These are phyloP conservation scores for Dipteronia sinensis DNA, from an alignment of 345 rosid genomes.

Conservation along the genomic window DNA sequence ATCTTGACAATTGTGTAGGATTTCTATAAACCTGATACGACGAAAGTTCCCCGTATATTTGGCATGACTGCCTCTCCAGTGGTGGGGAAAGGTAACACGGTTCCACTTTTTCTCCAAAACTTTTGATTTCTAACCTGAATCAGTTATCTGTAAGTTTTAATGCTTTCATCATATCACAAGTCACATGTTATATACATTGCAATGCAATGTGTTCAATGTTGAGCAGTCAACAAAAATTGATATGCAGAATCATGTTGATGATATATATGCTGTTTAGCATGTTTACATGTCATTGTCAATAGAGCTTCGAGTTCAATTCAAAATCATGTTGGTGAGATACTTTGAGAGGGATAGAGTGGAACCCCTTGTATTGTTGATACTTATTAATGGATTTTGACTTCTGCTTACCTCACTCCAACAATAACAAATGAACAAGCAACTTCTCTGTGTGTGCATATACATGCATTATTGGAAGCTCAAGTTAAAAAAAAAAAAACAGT, in stretches of 20 bases:
- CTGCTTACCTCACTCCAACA: neutral
- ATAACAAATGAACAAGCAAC: neutral
- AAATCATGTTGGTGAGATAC: neutral
- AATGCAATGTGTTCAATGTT: neutral
- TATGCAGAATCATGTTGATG: neutral
- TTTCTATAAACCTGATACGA: slow-evolving; percentile 56
- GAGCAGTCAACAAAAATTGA: neutral
- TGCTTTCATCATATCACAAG: neutral
- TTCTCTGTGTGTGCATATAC: neutral
- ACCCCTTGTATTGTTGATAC: neutral
- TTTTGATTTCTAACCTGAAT: slow-evolving; percentile 1
- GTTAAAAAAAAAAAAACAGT: neutral
- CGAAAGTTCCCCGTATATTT: slow-evolving; percentile 75
- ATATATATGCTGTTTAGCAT: neutral
- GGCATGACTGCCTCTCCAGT: slow-evolving; percentile 99
- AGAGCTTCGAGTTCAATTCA: neutral
- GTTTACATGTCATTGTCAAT: neutral
- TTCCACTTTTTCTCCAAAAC: slow-evolving; percentile 9
- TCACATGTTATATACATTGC: neutral
- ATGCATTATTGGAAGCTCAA: neutral
- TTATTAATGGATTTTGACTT: neutral
- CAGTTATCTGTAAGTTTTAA: neutral
- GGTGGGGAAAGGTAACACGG: slow-evolving; percentile 78
- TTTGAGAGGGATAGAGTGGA: slow-evolving; percentile 4
- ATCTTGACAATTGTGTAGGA: slow-evolving; percentile 48